phyloP scores from a whole-genome alignment of 2,329 filamentous ascomycete species.

The Apiospora sp. region DNA sequence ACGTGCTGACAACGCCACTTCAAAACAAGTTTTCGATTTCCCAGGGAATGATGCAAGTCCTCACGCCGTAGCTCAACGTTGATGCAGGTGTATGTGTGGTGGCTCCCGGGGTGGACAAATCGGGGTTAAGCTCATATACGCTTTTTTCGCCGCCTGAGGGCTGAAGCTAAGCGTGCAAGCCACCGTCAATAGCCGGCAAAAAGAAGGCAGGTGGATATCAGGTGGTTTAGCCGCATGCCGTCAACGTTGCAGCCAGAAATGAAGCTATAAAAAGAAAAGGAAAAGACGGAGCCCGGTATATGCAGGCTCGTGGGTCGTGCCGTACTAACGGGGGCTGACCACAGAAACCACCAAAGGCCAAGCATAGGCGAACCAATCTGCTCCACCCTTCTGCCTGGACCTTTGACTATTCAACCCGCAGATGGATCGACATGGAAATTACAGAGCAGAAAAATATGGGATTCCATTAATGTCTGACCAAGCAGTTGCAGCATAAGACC shows the following conservation, averaged over 20 bases:
- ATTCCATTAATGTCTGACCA: background rate
- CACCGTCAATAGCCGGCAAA: conserved; percentile 1
- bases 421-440: background rate
- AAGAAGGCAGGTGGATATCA: background rate
- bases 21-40: background rate
- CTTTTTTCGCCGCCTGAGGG: background rate
- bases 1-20: background rate
- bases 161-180: background rate
- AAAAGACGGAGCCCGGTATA: background rate
- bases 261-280: conserved; percentile 15
- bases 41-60: background rate
- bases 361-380: background rate
- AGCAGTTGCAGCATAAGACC: background rate
- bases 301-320: background rate
- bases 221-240: conserved; percentile 3
- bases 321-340: conserved; percentile 15
- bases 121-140: background rate
- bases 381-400: background rate
- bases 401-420: background rate
- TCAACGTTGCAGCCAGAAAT: background rate
- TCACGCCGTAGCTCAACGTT: background rate
- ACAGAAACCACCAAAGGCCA: background rate
- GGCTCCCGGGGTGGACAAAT: background rate
- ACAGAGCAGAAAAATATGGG: background rate
- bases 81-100: background rate